A percentile compares a stretch with the other conserved stretches of the same genome.
These are phyloP conservation scores for Lentinus brumalis DNA, from an alignment of 768 basidiomycete genomes.

Conservation along the genomic window DNA sequence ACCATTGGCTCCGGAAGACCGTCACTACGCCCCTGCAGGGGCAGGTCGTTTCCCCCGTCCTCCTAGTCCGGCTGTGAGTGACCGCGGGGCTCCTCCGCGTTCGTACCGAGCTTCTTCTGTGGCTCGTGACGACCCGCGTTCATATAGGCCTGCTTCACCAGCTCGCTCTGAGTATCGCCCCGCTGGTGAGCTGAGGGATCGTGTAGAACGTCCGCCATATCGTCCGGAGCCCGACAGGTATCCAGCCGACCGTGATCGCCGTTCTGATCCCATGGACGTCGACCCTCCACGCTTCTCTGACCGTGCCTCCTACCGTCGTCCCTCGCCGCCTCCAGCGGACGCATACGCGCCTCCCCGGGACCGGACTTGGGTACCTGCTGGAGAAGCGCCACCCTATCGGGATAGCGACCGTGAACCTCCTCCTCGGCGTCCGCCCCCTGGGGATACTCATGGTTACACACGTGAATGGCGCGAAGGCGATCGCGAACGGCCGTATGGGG, in stretches of 20 bases:
- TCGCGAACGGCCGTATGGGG: constrained; percentile 15
- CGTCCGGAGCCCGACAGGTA: constrained; percentile 25
- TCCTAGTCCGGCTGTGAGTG: constrained; percentile 20
- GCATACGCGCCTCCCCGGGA: constrained; percentile 7
- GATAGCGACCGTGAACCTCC: constrained; percentile 1
- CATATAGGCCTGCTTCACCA: constrained; percentile 21
- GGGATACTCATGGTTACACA: constrained; percentile 14
- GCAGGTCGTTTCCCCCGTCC: constrained; percentile 19
- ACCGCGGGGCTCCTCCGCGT: constrained; percentile 24
- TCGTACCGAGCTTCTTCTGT: constrained; percentile 26
- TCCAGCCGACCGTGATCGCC: constrained; percentile 25
- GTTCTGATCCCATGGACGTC: constrained; percentile 27
- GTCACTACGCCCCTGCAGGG: constrained; percentile 6
- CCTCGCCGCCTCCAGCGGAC: constrained; percentile 23
- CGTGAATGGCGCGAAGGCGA: constrained; percentile 27
- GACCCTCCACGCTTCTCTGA: constrained; percentile 22
- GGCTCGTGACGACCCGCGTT: constrained; percentile 25
- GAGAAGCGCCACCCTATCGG: constrained; percentile 18
- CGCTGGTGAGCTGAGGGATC: constrained; percentile 14
- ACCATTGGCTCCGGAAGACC: background rate
- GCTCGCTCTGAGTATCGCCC: constrained; percentile 24
- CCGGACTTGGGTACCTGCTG: constrained; percentile 22
- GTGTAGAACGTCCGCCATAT: constrained; percentile 10
- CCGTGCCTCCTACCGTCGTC: constrained; percentile 22
- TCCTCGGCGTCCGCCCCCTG: constrained; percentile 14